Evolutionary conservation across 2,329 filamentous ascomycete genomes (phyloP).

Genomic region (Botryotinia globosa): DNA sequence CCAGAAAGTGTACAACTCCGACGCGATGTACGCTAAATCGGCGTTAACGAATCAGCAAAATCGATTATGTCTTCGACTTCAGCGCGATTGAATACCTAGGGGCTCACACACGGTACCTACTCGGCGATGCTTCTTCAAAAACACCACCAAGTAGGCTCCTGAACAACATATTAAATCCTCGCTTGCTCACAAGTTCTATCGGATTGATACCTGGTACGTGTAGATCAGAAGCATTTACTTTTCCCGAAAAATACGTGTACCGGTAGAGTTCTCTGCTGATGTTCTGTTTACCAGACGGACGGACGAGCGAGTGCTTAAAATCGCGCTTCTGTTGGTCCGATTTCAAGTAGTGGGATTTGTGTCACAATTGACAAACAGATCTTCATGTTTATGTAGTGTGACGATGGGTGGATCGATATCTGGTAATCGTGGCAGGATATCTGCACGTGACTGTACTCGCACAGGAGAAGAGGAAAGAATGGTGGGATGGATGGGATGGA

Average conservation of each 20-base stretch:
- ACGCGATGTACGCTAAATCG: not conserved
- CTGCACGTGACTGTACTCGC: not conserved
- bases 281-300: not conserved
- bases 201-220: not conserved
- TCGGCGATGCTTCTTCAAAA: not conserved
- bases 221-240: not conserved
- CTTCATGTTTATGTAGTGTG: not conserved
- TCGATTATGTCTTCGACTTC: not conserved
- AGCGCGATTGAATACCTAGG: not conserved
- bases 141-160: not conserved
- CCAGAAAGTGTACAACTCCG: not conserved
- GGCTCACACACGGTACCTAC: not conserved
- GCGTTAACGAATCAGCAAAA: not conserved
- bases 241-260: not conserved
- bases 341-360: not conserved
- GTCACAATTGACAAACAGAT: not conserved
- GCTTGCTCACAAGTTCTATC: not conserved
- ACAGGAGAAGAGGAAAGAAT: not conserved
- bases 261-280: not conserved
- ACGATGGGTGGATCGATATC: not conserved
- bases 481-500: too few species aligned
- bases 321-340: not conserved
- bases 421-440: not conserved
- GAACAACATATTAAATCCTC: not conserved
- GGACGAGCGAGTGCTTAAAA: not conserved